Evolutionary conservation across 2,329 filamentous ascomycete genomes (phyloP), one percentile per base, ranked within the genome.

Genomic region (Hymenoscyphus infarciens): DNA sequence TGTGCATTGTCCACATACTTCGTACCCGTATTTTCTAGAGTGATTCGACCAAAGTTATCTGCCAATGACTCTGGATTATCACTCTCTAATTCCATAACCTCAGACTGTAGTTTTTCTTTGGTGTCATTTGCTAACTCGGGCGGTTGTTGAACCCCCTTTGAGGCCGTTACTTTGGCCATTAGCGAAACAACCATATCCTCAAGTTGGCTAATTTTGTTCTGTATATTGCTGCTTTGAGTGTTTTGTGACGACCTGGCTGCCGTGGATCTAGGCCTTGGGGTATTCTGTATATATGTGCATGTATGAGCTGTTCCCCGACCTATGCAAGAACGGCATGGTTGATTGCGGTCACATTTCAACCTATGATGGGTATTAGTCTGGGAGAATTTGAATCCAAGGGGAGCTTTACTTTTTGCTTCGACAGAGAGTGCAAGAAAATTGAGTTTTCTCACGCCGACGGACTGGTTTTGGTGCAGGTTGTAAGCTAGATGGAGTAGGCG

Each of bases 1-100:
- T 85, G 82, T 57, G 81, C 83, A 3, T 81, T 81, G 1, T 82
- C 82, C 2, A 85, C 79, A 66, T 83, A 85, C 13, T 78, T 82
- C 49, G 77, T 78, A 10, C 75, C 77, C 59, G 72, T 72, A 31
- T 61, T 33, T 29, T 56, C 56, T 1, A 65, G 49, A 11, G 25
- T 57, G 5, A 63, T 61, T 7, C 55, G 54, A 38, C 63, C 64
- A 54, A 61, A 58, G 6, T 38, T 60, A 38, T 60, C 63, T 29
- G 58, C 16, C 8, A 63, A 45, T 4, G 19, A 38, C 60, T 29
- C 27, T 11, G 11, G 38, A 39, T 10, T 57, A 33, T 16, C 8
- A 29, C 10, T 54, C 31, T 29, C 15, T 16, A 19, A n/a, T 56
- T 42, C 45, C n/a, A 15, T 16, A 1, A 5, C 16, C 45, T 16